These are phyloP conservation scores for Cucurbita maxima DNA, from an alignment of 306 rosid species.

Conservation along the genomic window DNA sequence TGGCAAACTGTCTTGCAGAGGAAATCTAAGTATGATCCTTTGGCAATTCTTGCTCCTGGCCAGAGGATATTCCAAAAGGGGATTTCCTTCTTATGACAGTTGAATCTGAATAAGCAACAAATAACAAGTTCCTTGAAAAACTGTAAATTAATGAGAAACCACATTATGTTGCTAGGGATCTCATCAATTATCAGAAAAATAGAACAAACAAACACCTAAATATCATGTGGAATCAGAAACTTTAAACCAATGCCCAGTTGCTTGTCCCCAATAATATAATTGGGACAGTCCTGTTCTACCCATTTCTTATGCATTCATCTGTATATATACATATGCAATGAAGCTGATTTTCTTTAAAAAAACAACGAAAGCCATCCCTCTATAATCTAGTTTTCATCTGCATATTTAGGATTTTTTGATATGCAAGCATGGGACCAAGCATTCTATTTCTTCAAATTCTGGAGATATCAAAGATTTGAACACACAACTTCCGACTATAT, in stretches of 20 bases:
- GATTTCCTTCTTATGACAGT: conserved; percentile 14
- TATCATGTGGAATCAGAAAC: not conserved
- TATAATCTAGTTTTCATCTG: not conserved
- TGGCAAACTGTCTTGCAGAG: conserved; percentile 51
- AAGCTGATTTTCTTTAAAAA: not conserved
- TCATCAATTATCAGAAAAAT: conserved; percentile 3
- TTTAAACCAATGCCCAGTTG: not conserved
- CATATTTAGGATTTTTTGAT: not conserved
- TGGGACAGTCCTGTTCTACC: not conserved
- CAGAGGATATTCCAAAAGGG: conserved; percentile 79
- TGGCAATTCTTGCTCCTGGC: conserved; percentile 87
- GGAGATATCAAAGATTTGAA: no score
- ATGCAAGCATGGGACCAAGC: not conserved
- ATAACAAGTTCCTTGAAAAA: not conserved
- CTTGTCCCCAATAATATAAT: not conserved
- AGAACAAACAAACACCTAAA: not conserved
- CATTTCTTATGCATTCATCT: not conserved
- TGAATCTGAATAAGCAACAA: not conserved
- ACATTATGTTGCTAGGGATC: conserved; percentile 11
- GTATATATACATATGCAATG: not conserved
- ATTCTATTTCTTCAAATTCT: no score
- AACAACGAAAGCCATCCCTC: not conserved
- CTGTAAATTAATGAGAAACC: conserved; percentile 5
- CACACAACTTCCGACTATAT: no score
- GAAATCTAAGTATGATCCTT: conserved; percentile 70